Evolutionary conservation across 805 yeast genomes (phyloP), one percentile per base, ranked within the genome.

Genomic region (Komagataella pastoris): DNA sequence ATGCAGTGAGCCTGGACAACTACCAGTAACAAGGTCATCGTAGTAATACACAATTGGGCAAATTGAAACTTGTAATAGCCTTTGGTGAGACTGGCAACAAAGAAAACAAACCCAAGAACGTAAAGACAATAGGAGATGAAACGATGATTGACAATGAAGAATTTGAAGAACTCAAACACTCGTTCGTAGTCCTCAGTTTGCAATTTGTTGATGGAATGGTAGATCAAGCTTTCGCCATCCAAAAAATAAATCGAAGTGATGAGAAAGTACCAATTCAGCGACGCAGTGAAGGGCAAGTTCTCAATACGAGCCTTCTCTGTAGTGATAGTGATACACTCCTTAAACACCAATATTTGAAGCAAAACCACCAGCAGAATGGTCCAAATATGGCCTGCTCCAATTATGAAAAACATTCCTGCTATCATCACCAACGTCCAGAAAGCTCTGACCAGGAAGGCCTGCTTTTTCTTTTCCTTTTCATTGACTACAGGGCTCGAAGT

Each of bases 381-480:
- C 73, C 89, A 81, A 51, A 85, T 70, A 63, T 90, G 98, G 46
- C 99, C 99, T 7, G 90, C 78, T 24, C 86, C 81, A 49, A 90
- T 70, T 23, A 85, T 74, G 44, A 76, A 67, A 54, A 88, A 79
- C 66, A 89, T 85, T 5, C 80, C 80, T 17, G 73, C 66, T 54
- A 93, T 83, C 97, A 93, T 90, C 17, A 93, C 88, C 59, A 93
- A 66, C 0, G 97, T 86, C 98, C 98, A 93, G 49, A 86, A 72
- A 3, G 98, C 83, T 58, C 99, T 80, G 23, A 89, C 87, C 48
- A 89, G 64, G 61, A 93, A 89, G 47, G 90, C 85, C 68, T 83
- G 90, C 58, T 82, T 83, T 69, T 87, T 87, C 69, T 77, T 78
- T 56, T 80, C 85, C 46, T 61, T 64, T 55, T 79, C 83, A 55